These are phyloP conservation scores for Penicillium freii DNA, from an alignment of 2,329 filamentous ascomycete genomes.

Conservation along the genomic window DNA sequence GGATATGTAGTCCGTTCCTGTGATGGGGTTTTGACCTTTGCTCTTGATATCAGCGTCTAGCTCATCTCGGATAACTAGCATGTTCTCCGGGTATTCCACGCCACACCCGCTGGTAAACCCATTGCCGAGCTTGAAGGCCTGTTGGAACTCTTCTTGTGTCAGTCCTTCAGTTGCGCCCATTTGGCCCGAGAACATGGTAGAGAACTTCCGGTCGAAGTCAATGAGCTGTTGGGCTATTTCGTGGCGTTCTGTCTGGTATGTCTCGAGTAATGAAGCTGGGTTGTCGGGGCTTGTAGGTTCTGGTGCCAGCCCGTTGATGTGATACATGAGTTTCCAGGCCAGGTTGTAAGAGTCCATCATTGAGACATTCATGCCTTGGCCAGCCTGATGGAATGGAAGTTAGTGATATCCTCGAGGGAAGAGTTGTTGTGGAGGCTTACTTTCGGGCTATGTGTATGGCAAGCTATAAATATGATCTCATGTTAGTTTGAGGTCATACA, in stretches of 20 bases:
- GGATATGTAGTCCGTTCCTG: slow-evolving; percentile 34
- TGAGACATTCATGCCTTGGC: slow-evolving; percentile 76
- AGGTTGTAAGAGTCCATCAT: slow-evolving; percentile 58
- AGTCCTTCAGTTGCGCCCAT: slow-evolving; percentile 29
- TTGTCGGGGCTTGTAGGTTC: slow-evolving; percentile 4
- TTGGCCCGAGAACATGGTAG: slow-evolving; percentile 39
- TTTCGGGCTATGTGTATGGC: slow-evolving; percentile 74
- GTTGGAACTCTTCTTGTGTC: slow-evolving; percentile 33
- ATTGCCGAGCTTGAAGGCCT: slow-evolving; percentile 35
- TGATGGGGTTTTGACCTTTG: slow-evolving; percentile 12
- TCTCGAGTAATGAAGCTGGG: slow-evolving; percentile 30
- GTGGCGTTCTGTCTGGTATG: slow-evolving; percentile 38
- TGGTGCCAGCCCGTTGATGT: slow-evolving; percentile 36
- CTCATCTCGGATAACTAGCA: slow-evolving; percentile 24
- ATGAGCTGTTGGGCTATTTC: slow-evolving; percentile 40
- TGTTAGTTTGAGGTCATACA: background rate
- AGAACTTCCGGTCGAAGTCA: slow-evolving; percentile 40
- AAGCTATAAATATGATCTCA: slow-evolving; percentile 46
- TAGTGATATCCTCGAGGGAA: background rate
- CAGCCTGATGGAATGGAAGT: slow-evolving; percentile 46
- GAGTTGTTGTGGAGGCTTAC: slow-evolving; percentile 12
- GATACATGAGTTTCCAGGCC: slow-evolving; percentile 41
- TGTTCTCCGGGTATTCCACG: slow-evolving; percentile 35
- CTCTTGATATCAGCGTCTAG: slow-evolving; percentile 7
- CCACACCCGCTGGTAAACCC: slow-evolving; percentile 41